Evolutionary conservation across 441 rosid genomes (phyloP).

Genomic region (Biscutella auriculata): DNA sequence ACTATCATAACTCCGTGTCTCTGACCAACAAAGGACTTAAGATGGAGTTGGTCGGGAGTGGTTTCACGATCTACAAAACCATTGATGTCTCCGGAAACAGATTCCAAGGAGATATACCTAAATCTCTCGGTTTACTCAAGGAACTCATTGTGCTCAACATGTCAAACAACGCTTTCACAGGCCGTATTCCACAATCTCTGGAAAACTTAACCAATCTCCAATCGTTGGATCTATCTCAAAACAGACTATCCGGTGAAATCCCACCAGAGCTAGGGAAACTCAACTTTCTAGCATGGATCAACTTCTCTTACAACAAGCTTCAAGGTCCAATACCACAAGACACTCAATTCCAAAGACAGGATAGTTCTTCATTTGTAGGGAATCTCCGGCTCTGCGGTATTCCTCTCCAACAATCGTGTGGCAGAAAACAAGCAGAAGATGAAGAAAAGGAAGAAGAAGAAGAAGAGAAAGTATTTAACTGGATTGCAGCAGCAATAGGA

Average conservation of each 20-base stretch:
- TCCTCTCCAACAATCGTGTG: background rate
- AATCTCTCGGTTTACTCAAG: slow-evolving; percentile 12
- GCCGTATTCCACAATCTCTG: background rate
- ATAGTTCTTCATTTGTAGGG: background rate
- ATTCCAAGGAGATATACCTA: slow-evolving; percentile 23
- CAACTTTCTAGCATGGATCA: background rate
- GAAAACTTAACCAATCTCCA: background rate
- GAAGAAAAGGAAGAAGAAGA: background rate
- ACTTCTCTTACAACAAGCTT: slow-evolving; percentile 15
- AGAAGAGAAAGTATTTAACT: background rate
- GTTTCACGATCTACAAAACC: background rate
- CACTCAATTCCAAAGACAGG: background rate
- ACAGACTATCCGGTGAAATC: slow-evolving; percentile 24
- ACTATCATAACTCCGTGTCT: background rate
- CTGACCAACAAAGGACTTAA: background rate
- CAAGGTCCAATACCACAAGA: slow-evolving; percentile 23
- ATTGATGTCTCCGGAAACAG: slow-evolving; percentile 7
- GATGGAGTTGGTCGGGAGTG: background rate
- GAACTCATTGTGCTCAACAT: slow-evolving; percentile 22
- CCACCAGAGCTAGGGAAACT: slow-evolving; percentile 17
- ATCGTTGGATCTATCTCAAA: slow-evolving; percentile 20
- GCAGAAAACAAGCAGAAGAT: background rate
- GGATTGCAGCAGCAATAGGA: slow-evolving; percentile 10
- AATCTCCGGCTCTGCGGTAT: background rate
- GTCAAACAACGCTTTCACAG: slow-evolving; percentile 6